These are phyloP conservation scores for Ophiostoma sp. DNA, from an alignment of 2,329 filamentous ascomycete genomes.

Conservation along the genomic window DNA sequence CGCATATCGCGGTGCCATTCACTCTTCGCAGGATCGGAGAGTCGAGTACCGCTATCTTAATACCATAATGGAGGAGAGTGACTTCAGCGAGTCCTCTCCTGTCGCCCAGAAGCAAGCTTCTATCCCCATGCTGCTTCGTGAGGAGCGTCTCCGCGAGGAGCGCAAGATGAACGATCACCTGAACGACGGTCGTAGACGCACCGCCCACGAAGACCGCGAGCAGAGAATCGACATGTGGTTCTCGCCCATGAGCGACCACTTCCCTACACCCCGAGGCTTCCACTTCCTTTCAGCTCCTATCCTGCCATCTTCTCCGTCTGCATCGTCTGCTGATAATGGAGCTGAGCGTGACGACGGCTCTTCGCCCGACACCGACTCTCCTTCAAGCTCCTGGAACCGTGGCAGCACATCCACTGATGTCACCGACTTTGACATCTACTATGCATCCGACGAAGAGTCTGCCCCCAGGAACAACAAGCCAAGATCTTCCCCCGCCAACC, in stretches of 20 bases:
- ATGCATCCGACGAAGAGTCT: slow-evolving; percentile 73
- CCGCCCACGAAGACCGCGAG: slow-evolving; percentile 32
- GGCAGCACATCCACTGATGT: slow-evolving; percentile 54
- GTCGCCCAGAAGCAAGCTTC: not conserved
- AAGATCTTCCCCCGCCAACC: not conserved
- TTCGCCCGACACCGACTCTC: slow-evolving; percentile 34
- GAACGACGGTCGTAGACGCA: slow-evolving; percentile 20
- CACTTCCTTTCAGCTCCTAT: slow-evolving; percentile 60
- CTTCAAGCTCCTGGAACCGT: slow-evolving; percentile 57
- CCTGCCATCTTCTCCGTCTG: slow-evolving; percentile 56
- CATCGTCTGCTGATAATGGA: slow-evolving; percentile 45
- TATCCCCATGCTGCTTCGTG: slow-evolving; percentile 17
- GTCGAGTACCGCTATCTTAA: slow-evolving; percentile 48
- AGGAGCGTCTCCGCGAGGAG: slow-evolving; percentile 7
- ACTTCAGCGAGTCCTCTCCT: slow-evolving; percentile 24
- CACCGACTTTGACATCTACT: slow-evolving; percentile 79
- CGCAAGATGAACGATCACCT: slow-evolving; percentile 37
- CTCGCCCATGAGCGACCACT: slow-evolving; percentile 57
- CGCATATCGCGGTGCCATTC: slow-evolving; percentile 42
- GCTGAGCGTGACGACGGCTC: slow-evolving; percentile 30
- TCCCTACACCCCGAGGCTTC: slow-evolving; percentile 64
- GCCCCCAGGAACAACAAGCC: slow-evolving; percentile 35
- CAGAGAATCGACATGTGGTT: slow-evolving; percentile 55
- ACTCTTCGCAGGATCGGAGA: slow-evolving; percentile 54
- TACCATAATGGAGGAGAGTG: slow-evolving; percentile 55